These are phyloP conservation scores for Begonia peltatifolia DNA, from an alignment of 306 rosid species.

Conservation along the genomic window DNA sequence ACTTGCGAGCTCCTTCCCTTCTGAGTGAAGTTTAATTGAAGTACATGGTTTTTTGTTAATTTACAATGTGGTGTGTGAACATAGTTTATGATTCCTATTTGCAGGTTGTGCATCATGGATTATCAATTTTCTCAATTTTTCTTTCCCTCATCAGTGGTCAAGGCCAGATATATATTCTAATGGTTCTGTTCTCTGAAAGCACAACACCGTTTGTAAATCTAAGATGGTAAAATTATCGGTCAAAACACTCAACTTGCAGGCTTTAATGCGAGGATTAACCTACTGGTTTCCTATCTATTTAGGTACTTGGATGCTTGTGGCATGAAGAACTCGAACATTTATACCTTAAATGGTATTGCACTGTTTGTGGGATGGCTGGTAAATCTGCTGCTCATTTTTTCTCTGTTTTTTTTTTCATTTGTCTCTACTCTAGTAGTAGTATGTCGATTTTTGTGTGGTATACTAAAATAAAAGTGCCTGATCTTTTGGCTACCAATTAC, in stretches of 20 bases:
- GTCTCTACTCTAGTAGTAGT: not conserved
- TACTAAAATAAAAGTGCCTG: not conserved
- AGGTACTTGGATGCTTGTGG: constrained; percentile 80
- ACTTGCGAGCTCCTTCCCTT: too few relatives aligned
- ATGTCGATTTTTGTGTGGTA: not conserved
- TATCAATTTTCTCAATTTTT: constrained; percentile 64
- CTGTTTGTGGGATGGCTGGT: constrained; percentile 97
- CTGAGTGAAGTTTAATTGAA: not conserved
- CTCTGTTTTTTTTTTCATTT: not conserved
- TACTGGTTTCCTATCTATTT: constrained; percentile 11
- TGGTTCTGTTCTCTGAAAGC: constrained; percentile 81
- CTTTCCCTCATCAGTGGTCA: constrained; percentile 67
- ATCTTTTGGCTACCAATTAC: not conserved
- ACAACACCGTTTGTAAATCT: constrained; percentile 86
- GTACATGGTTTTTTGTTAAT: not conserved
- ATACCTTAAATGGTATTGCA: constrained; percentile 57
- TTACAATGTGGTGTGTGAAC: too few relatives aligned
- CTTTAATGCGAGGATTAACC: constrained; percentile 9
- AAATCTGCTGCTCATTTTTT: constrained; percentile 23
- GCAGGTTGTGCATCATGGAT: constrained; percentile 73
- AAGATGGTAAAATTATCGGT: constrained; percentile 53
- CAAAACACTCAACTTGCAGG: constrained; percentile 5
- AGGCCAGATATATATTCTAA: constrained; percentile 68
- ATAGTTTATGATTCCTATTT: not conserved
- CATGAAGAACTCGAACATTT: constrained; percentile 48